Evolutionary conservation across 2,329 filamentous ascomycete genomes (phyloP).

Genomic region (Myriosclerotinia scirpicola): DNA sequence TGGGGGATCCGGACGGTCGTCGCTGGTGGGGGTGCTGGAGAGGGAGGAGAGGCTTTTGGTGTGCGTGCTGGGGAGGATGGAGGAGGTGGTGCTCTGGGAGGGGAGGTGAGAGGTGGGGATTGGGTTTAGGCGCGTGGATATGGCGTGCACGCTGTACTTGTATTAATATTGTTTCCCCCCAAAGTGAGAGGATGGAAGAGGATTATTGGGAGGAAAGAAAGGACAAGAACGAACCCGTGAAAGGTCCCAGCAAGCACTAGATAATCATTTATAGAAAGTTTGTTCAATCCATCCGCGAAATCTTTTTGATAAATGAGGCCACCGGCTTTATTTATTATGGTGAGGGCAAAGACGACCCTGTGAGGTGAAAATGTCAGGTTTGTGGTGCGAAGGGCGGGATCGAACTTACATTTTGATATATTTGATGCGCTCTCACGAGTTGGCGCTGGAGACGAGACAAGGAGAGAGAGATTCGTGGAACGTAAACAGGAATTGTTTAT

Average conservation of each 20-base stretch:
- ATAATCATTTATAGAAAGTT: conserved; percentile 92
- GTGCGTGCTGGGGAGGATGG: conserved; percentile 40
- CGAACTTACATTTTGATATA: conserved; percentile 9
- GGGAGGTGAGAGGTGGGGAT: conserved; percentile 15
- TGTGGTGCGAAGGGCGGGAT: neutral
- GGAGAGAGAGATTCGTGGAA: neutral
- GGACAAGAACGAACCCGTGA: conserved; percentile 68
- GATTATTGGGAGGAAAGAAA: conserved; percentile 36
- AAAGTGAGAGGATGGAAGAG: conserved; percentile 24
- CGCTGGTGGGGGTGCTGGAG: conserved; percentile 50
- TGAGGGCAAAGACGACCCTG: conserved; percentile 92
- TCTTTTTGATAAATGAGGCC: conserved; percentile 95
- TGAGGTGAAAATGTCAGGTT: neutral
- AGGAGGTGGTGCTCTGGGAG: neutral
- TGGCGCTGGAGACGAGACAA: neutral
- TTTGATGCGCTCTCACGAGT: neutral
- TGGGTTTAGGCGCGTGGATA: conserved; percentile 40
- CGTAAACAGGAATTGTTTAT: neutral
- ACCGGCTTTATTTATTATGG: conserved; percentile 98
- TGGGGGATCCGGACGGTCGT: conserved; percentile 57
- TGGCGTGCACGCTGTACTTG: conserved; percentile 61
- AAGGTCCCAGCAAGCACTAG: conserved; percentile 96
- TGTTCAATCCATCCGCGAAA: conserved; percentile 83
- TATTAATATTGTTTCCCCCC: conserved; percentile 23
- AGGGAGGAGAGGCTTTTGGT: conserved; percentile 60